Percentiles rank a stretch among this genome's conserved stretches.
Conservation (phyloP, 768 basidiomycete species). For the Trametopsis cervina region DNA sequence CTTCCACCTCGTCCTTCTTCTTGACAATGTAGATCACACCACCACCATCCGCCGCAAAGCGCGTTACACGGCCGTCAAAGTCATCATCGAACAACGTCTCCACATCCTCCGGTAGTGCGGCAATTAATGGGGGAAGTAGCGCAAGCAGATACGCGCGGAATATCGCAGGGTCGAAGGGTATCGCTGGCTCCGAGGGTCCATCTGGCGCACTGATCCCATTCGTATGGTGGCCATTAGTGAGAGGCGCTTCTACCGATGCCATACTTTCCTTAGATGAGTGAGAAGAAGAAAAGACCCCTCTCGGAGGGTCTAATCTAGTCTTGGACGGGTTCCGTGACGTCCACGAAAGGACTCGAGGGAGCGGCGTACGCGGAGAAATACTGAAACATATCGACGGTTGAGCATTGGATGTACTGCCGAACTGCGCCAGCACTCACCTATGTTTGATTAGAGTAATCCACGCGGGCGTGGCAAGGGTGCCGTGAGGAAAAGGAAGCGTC, state of each 20-base stretch:
- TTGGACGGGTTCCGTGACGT: slow-evolving; percentile 11
- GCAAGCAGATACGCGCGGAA: slow-evolving; percentile 67
- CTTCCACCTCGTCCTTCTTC: slow-evolving; percentile 65
- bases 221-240: slow-evolving; percentile 15
- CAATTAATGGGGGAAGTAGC: slow-evolving; percentile 77
- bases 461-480: slow-evolving; percentile 9
- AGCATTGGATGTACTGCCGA: not conserved
- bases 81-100: slow-evolving; percentile 61
- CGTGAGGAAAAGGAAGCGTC: slow-evolving; percentile 4
- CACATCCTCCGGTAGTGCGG: slow-evolving; percentile 58
- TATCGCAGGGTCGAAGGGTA: slow-evolving; percentile 58
- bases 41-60: slow-evolving; percentile 71
- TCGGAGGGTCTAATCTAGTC: slow-evolving; percentile 5
- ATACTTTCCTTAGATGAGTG: slow-evolving; percentile 8
- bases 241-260: slow-evolving; percentile 13
- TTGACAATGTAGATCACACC: slow-evolving; percentile 82
- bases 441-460: slow-evolving; percentile 5
- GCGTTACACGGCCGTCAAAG: slow-evolving; percentile 68
- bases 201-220: slow-evolving; percentile 21
- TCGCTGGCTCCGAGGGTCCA: slow-evolving; percentile 29
- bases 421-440: slow-evolving; percentile 1
- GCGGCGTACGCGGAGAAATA: slow-evolving; percentile 13
- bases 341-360: slow-evolving; percentile 13
- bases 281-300: not conserved
- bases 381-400: slow-evolving; percentile 10